These are phyloP conservation scores for Zymoseptoria crescenta DNA, from an alignment of 2,329 filamentous ascomycete species.

Conservation along the genomic window DNA sequence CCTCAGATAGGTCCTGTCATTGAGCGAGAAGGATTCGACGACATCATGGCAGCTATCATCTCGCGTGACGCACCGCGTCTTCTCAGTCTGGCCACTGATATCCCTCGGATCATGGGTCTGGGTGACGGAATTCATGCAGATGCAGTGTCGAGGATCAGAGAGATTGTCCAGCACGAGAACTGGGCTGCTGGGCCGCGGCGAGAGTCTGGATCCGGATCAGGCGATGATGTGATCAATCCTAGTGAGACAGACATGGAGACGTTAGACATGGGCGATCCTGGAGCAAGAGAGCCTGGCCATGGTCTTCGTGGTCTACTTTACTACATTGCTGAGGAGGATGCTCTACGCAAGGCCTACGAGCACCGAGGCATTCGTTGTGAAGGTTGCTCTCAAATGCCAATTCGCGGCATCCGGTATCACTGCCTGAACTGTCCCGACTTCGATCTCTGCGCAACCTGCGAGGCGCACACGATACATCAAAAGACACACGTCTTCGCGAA, in stretches of 20 bases:
- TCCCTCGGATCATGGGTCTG: not conserved
- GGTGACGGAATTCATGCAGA: not conserved
- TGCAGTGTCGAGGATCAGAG: not conserved
- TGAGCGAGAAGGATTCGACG: not conserved
- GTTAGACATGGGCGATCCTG: constrained; percentile 7
- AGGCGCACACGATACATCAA: constrained; percentile 56
- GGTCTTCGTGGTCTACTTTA: constrained; percentile 56
- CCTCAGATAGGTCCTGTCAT: not conserved
- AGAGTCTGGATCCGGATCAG: constrained; percentile 8
- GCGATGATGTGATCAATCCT: constrained; percentile 5
- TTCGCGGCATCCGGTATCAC: constrained; percentile 72
- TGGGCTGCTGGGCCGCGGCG: not conserved
- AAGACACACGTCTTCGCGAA: constrained; percentile 98
- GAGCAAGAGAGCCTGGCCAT: constrained; percentile 22
- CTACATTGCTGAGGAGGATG: constrained; percentile 88
- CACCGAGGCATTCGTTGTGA: constrained; percentile 92
- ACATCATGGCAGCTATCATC: not conserved
- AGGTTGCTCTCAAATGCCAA: constrained; percentile 76
- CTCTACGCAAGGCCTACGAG: constrained; percentile 77
- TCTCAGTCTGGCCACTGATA: not conserved
- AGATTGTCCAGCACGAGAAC: not conserved
- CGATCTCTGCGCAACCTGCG: constrained; percentile 90
- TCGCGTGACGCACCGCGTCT: not conserved
- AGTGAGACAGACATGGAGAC: constrained; percentile 20
- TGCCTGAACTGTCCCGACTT: constrained; percentile 95